Evolutionary conservation across 805 yeast genomes (phyloP).

Genomic region (Ogataea polymorpha): DNA sequence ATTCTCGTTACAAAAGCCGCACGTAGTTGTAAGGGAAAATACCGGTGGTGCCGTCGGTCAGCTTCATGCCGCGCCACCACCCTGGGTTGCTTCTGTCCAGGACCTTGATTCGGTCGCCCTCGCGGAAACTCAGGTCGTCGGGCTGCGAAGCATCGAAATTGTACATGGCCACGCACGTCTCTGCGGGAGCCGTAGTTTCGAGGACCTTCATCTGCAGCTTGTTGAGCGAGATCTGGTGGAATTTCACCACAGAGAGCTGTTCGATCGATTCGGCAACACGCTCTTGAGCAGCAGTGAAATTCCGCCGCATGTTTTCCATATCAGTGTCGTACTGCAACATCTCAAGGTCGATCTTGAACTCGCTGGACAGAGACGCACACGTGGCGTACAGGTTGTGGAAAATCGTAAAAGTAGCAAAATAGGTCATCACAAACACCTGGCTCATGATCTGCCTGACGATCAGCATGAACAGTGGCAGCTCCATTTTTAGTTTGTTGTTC

Average conservation of each 20-base stretch:
- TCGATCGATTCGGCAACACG: constrained; percentile 8
- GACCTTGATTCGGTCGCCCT: constrained; percentile 43
- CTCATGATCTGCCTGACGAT: constrained; percentile 32
- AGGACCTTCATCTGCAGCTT: constrained; percentile 17
- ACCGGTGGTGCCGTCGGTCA: constrained; percentile 39
- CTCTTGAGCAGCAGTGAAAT: constrained; percentile 10
- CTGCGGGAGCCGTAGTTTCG: constrained; percentile 14
- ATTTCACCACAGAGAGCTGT: constrained; percentile 14
- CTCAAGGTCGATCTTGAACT: constrained; percentile 11
- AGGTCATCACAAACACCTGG: constrained; percentile 34
- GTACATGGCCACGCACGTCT: constrained; percentile 39
- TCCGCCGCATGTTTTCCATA: constrained; percentile 3
- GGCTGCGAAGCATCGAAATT: constrained; percentile 35
- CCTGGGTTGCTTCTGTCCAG: constrained; percentile 36
- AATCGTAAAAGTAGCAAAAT: constrained; percentile 37
- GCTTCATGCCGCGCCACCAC: constrained; percentile 49
- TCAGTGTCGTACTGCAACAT: constrained; percentile 6
- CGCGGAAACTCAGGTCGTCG: constrained; percentile 42
- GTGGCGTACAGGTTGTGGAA: constrained; percentile 21
- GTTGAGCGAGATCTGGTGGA: constrained; percentile 16
- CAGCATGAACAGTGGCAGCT: constrained; percentile 43
- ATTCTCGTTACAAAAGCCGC: constrained; percentile 8
- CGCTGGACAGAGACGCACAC: constrained; percentile 7
- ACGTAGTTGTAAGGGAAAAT: constrained; percentile 48
- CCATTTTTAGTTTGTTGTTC: constrained; percentile 41